A percentile compares a stretch with the other conserved stretches of the same genome.
phyloP scores from a whole-genome alignment of 2,329 filamentous ascomycete genomes.

The Fonsecaea multimorphosa region DNA sequence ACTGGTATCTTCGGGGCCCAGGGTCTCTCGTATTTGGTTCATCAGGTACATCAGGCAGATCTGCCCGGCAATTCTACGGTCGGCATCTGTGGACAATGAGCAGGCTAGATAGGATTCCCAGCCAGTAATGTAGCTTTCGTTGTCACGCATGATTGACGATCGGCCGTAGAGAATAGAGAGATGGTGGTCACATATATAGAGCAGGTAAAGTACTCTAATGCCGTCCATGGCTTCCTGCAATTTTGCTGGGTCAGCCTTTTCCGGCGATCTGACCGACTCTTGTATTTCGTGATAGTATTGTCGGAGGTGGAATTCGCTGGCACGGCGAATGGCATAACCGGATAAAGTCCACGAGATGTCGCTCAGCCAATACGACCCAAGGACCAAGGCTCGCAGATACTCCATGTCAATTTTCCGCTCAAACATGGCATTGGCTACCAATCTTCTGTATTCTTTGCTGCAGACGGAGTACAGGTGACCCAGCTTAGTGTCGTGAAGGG shows the following conservation, averaged over 20 bases:
- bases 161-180: conserved; percentile 54
- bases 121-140: conserved; percentile 44
- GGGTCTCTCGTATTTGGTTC: conserved; percentile 52
- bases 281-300: conserved; percentile 49
- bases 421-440: conserved; percentile 62
- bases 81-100: conserved; percentile 44
- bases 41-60: conserved; percentile 54
- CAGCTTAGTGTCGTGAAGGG: conserved; percentile 53
- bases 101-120: conserved; percentile 46
- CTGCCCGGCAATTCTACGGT: conserved; percentile 48
- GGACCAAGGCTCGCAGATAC: conserved; percentile 60
- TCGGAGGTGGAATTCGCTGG: conserved; percentile 52
- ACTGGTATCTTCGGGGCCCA: conserved; percentile 50
- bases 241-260: conserved; percentile 36
- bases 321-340: conserved; percentile 53
- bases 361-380: conserved; percentile 62
- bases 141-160: conserved; percentile 51
- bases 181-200: conserved; percentile 54
- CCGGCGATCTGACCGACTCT: conserved; percentile 37
- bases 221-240: conserved; percentile 42
- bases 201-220: conserved; percentile 48
- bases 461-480: conserved; percentile 46
- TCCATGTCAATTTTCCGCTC: conserved; percentile 59
- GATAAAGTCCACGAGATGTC: conserved; percentile 57
- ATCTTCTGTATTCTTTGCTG: conserved; percentile 58